Base-by-base conservation (phyloP, 139 green algal genomes). In the Chlorella sp. region DNA sequence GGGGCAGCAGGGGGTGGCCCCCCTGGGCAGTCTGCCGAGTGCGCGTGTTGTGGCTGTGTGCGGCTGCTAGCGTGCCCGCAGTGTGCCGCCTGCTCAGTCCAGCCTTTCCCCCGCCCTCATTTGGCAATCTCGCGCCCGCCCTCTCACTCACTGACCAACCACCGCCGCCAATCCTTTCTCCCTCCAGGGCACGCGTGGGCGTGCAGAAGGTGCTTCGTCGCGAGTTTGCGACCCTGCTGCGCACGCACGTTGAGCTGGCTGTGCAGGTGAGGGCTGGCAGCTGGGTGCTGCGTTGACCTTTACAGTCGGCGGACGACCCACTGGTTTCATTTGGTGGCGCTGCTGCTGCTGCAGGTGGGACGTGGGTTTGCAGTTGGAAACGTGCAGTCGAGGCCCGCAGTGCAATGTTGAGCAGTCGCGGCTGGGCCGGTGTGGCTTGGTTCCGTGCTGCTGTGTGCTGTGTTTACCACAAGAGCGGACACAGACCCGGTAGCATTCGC, bases 161-260 rank as follows among this genome's bases (percentile, higher is more conserved):
- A 17, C 20, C 44, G 3, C 3, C 46, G 46, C n/a, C 24, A 6
- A 3, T 77, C 5, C 46, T 34, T 9, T 7, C 41, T 17, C 30
- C 17, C 48, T 75, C 43, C 62, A 84, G 78, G 19, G 17, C 62
- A 3, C 62, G 78, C 7, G 62, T 75, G 43, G 78, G 78, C 0
- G 67, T 84, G 24, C 41, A 43, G 40, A 64, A 64, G 32, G 78
- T 76, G 43, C 78, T 84, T 62, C 78, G 78, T 43, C 62, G 78
- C 19, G 78, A 84, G 78, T 84, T 84, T 46, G 30, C 30, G 1
- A 43, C 5, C 28, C 38, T 76, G 43, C 78, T 84, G 78, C 32
- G n/a, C 1, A 60, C 24, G 38, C 81, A 85, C 28, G 81, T 85
- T 54, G 81, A 72, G 36, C 81, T 85, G 34, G 81, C 81, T 0